Evolutionary conservation across 345 rosid species (phyloP).

Genomic region (Gossypium sturtianum): DNA sequence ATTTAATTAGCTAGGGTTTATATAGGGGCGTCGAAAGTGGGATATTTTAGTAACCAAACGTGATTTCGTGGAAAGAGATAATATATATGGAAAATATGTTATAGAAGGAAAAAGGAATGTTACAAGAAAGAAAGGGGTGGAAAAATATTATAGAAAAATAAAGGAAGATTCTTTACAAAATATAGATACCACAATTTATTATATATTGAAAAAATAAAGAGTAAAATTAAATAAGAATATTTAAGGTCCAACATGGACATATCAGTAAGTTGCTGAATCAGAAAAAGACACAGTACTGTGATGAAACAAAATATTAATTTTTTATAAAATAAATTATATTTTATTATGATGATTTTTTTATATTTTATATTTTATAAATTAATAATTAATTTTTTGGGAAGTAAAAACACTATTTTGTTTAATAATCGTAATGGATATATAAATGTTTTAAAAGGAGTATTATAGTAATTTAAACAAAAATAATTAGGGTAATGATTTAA

Average conservation of each 20-base stretch:
- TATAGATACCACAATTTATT: not conserved
- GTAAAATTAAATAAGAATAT: not conserved
- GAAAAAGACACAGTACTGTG: too few species aligned
- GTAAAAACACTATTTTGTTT: too few species aligned
- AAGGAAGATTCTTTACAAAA: not conserved
- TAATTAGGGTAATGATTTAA: not conserved
- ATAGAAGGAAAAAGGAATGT: constrained; percentile 12
- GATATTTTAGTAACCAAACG: not conserved
- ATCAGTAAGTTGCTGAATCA: too few species aligned
- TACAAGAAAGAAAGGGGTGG: not conserved
- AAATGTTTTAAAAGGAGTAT: not conserved
- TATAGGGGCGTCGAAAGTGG: not conserved
- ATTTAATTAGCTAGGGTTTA: not conserved
- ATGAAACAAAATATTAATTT: not conserved
- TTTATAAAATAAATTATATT: not conserved
- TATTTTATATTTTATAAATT: too few species aligned
- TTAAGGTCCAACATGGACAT: not conserved
- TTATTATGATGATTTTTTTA: not conserved
- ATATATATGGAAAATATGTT: not conserved
- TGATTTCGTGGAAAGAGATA: constrained; percentile 33
- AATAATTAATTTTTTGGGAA: too few species aligned
- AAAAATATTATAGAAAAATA: not conserved
- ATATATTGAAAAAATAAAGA: too few species aligned
- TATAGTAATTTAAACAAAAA: not conserved
- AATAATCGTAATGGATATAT: not conserved